Evolutionary conservation across 2,329 filamentous ascomycete species (phyloP), one percentile per base, ranked within the genome.

Genomic region (Corinectria fuckeliana): DNA sequence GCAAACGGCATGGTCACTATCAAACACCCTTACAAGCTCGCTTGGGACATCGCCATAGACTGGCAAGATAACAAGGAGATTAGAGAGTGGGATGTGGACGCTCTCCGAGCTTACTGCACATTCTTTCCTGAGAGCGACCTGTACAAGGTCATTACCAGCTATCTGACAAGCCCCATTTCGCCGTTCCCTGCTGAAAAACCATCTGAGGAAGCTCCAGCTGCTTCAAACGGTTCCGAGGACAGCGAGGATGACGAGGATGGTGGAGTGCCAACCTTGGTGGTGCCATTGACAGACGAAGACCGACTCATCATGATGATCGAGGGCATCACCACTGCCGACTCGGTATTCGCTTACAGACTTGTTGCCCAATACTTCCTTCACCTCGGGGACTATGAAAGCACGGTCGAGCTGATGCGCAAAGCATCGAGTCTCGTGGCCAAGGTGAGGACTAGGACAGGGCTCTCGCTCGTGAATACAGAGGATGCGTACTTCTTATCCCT

Each of bases 1-100:
- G 93, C 94, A 1, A 87, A 89, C 63, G 95, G 94, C 61, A 97
- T 99, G 91, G 94, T 99, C 61, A 91, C 97, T 60, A 95, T 99
- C 73, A 93, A 94, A 69, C 93, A 98, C 68, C 91, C 92, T 0
- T 97, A 90, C 76, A 87, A 89, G 63, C 82, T 96, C 14, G 95
- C 95, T 0, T 99, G 96, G 96, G 90, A 92, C 69, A 89, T 97
- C 61, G 85, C 91, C 26, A 82, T 99, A 58, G 92, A 98, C 71
- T 98, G 94, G 91, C 86, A 91, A 66, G 93, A 97, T 74, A 80
- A 87, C 39, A 88, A 91, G 67, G 85, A 86, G 45, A 84, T 95
- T 47, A 80, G 83, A n/a, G 86, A 92, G 23, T 90, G 92, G 80
- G 93, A 98, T 71, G 84, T 87, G 41, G 86, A 85, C 41, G 80